Conservation (phyloP, 139 green algal genomes). For the Eudorina sp. region DNA sequence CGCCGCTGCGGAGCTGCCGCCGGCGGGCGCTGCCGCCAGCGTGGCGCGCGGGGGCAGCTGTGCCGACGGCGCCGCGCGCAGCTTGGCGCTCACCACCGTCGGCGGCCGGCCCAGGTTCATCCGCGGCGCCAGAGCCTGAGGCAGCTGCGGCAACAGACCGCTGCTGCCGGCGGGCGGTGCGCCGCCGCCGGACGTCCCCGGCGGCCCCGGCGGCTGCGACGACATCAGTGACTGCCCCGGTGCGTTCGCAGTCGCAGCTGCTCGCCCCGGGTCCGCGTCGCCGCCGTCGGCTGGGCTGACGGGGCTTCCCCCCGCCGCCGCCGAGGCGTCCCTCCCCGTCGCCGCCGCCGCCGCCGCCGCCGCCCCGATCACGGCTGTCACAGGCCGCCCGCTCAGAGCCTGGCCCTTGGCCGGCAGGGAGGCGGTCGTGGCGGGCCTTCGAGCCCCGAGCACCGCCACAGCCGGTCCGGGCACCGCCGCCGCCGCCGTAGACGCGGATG, state of each 20-base stretch:
- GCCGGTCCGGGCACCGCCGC: neutral
- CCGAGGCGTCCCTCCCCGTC: neutral
- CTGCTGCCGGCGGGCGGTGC: too few species aligned
- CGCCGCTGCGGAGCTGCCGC: neutral
- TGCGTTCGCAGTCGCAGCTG: too few species aligned
- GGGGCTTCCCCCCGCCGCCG: neutral
- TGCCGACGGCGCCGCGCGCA: slow-evolving; percentile 24
- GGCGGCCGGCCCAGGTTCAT: slow-evolving; percentile 1
- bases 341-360: neutral
- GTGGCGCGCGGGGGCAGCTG: slow-evolving; percentile 13
- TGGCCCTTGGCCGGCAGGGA: slow-evolving; percentile 12
- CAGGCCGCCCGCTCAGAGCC: neutral
- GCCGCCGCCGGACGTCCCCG: too few species aligned
- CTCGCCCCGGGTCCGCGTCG: too few species aligned
- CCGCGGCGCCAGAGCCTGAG: slow-evolving; percentile 1
- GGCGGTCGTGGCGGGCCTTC: neutral
- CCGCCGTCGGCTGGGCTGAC: too few species aligned
- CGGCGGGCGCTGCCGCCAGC: slow-evolving; percentile 5
- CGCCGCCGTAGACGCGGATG: neutral
- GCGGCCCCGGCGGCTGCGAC: too few species aligned
- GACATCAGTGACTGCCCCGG: too few species aligned
- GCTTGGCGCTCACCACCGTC: slow-evolving; percentile 32
- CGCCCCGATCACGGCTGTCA: too few species aligned
- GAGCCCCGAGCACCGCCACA: neutral
- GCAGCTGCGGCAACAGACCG: slow-evolving; percentile 40